Evolutionary conservation across 2,329 filamentous ascomycete genomes (phyloP).

Genomic region (Diaporthe eres): DNA sequence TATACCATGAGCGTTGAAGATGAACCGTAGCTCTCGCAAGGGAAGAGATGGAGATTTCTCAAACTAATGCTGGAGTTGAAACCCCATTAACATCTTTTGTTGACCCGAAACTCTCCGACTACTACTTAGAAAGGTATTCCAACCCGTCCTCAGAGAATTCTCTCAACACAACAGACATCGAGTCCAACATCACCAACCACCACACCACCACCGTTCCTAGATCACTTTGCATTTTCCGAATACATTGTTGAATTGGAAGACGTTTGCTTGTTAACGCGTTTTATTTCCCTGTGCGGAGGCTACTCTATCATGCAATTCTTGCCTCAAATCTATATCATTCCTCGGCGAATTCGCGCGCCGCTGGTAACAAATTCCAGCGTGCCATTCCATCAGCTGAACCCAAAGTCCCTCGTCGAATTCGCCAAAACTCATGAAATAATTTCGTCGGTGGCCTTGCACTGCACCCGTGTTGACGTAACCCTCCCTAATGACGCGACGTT

Average conservation of each 20-base stretch:
- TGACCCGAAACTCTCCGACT: not conserved
- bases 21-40: too few relatives aligned
- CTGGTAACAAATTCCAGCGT: not conserved
- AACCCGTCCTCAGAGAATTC: not conserved
- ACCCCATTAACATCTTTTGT: not conserved
- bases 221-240: not conserved
- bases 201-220: not conserved
- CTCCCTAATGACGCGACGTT: not conserved
- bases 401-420: not conserved
- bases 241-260: not conserved
- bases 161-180: not conserved
- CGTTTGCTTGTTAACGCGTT: not conserved
- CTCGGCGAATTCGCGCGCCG: not conserved
- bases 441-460: slow-evolving; percentile 12
- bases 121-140: not conserved
- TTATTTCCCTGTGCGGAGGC: not conserved
- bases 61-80: not conserved
- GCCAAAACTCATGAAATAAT: not conserved
- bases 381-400: not conserved
- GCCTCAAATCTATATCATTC: not conserved
- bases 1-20: not conserved
- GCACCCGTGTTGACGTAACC: slow-evolving; percentile 8
- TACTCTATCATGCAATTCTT: not conserved
- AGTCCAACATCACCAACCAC: not conserved
- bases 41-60: not conserved